Evolutionary conservation across 164 flowering plant genomes (phyloP).

Genomic region (Cinnamomum micranthum): DNA sequence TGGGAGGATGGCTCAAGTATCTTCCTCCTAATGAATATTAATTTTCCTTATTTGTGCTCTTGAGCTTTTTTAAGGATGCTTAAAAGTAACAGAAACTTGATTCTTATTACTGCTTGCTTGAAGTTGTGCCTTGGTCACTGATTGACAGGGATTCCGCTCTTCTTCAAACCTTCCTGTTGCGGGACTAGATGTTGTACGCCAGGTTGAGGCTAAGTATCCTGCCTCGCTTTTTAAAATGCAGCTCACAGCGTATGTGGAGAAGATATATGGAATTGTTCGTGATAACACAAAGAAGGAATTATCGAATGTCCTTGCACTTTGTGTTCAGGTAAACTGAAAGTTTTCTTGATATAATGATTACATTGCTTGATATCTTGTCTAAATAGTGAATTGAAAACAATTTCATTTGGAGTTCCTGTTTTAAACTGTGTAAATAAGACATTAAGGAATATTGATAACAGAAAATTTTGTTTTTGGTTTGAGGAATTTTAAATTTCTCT

Average conservation of each 20-base stretch:
- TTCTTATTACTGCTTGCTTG: constrained; percentile 1
- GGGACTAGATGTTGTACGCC: constrained; percentile 61
- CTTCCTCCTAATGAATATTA: not conserved
- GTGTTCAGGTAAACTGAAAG: constrained; percentile 61
- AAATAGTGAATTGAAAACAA: too few species aligned
- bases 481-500: too few species aligned
- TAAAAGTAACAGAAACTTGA: not conserved
- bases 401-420: too few species aligned
- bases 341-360: too few species aligned
- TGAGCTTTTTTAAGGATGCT: not conserved
- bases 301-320: constrained; percentile 55
- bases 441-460: too few species aligned
- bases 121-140: too few species aligned
- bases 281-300: constrained; percentile 94
- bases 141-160: constrained; percentile 82
- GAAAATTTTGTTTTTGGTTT: too few species aligned
- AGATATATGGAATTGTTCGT: constrained; percentile 93
- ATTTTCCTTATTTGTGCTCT: not conserved
- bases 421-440: too few species aligned
- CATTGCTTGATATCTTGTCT: too few species aligned
- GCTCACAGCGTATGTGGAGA: constrained; percentile 96
- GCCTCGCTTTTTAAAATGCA: constrained; percentile 98
- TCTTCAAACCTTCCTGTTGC: constrained; percentile 46
- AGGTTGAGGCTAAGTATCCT: constrained; percentile 97
- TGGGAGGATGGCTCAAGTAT: constrained; percentile 79